Base-by-base conservation (phyloP, 2,329 filamentous ascomycete species). In the Phyllosticta capitalensis region DNA sequence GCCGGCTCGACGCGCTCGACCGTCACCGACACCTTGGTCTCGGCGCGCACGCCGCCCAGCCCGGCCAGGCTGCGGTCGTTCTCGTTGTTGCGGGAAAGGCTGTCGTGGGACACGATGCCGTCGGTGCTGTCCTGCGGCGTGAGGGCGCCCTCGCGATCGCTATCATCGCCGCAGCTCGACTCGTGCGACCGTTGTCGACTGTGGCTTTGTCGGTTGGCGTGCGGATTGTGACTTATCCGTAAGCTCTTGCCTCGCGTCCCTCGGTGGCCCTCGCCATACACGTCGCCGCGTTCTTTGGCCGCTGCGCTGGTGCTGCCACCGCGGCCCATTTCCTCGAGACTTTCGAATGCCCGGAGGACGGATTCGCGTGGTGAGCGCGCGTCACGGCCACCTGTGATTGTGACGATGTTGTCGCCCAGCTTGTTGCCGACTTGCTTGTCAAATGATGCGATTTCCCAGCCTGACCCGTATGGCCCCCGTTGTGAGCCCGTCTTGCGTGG, bases 1-100 rank as follows among this genome's bases (percentile, higher is more conserved):
- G 17, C 14, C 38, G 38, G 38, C 38, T 58, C 52, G 21, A 45
- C 56, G 17, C 38, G 49, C 57, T 60, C 61, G 12, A 58, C 48
- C n/a, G 14, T 59, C 4, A 72, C 64, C 38, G 72, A 68, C 7
- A 73, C 68, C 52, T 69, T 69, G 17, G 70, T 73, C 52, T 72
- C 68, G 2, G 69, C 58, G 19, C 52, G 53, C 19, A 62, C 58
- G 17, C 58, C 70, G 5, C 65, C 68, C 22, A 67, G 67, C 9
- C 58, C 61, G n/a, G 65, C 64, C 17, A 58, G 24, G 5, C 72
- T 71, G 12, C 66, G 67, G 14, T 67, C 70, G 20, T 69, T 70
- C 14, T 67, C 70, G 20, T 69, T 71, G 10, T 66, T 67, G 1
- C 66, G 66, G 38, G 66, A 69, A 5, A 51, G 20, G 2, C 69